Base-by-base conservation (phyloP, 371 early-diverging fungal genomes). In the Mucor circinelloides region DNA sequence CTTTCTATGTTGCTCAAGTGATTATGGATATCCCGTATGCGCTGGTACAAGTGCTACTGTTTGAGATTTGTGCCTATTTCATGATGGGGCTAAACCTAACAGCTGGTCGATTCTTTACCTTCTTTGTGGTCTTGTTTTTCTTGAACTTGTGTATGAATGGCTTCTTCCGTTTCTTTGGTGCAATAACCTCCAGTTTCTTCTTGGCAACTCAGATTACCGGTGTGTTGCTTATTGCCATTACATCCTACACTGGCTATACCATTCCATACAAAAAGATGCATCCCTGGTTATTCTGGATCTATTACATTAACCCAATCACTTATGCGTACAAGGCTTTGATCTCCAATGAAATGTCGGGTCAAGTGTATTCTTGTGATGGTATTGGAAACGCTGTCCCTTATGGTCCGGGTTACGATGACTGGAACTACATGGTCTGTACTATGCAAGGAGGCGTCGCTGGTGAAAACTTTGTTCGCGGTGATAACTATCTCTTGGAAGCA, bases 271-370 rank as follows among this genome's bases (percentile, higher is more conserved):
- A 73, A 17, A 68, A 79, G 4, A 91, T 93, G 91, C 85, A 90
- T 63, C 87, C 85, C 25, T 90, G 90, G 87, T 78, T 92, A 58
- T 80, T 72, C 52, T 91, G 91, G 92, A 84, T 92, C 46, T 88
- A 86, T 64, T 93, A 88, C 82, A 86, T 91, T 60, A 89, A 89
- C 54, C 91, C 94, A 4, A 74, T 92, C 10, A 84, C 90, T 0
- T 93, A 91, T 64, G 90, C 83, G 0, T 87, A 88, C 78, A 85
- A 89, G 68, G 88, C 91, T 5, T 75, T 94, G 31, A 67, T 92
- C 25, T 79, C 84, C 15, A 92, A 92, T 69, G 94, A 94, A 75
- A 91, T 90, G 87, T 67, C 72, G 6, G 86, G 87, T 17, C 75
- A 87, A 32, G 23, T 54, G 1, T 86, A 89, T 34, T 77, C 80